phyloP scores from a whole-genome alignment of 2,329 filamentous ascomycete genomes.

The Colletotrichum tanaceti region DNA sequence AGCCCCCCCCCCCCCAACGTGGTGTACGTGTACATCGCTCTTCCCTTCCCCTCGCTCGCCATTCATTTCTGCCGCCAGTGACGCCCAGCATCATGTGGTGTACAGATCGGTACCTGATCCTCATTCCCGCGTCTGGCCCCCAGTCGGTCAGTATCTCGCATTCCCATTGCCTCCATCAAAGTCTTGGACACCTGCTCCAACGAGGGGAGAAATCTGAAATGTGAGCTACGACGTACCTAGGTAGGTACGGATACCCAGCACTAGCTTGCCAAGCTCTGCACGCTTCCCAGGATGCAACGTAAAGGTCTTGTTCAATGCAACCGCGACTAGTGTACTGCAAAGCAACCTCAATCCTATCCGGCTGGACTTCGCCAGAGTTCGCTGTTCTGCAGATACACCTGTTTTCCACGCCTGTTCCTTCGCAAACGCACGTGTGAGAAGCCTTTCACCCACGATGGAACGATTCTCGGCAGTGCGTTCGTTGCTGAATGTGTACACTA shows the following conservation, averaged over 20 bases:
- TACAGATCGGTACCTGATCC: background rate
- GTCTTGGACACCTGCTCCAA: conserved; percentile 11
- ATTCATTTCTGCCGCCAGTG: background rate
- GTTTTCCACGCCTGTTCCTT: conserved; percentile 4
- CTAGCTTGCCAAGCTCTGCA: background rate
- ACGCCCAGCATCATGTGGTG: background rate
- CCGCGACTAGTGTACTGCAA: conserved; percentile 2
- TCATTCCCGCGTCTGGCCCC: conserved; percentile 5
- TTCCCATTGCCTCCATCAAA: conserved; percentile 4
- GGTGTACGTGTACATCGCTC: background rate
- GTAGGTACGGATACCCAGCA: background rate
- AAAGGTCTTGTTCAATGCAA: conserved; percentile 2
- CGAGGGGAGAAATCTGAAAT: conserved; percentile 12
- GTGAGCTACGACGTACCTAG: background rate
- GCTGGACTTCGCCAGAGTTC: background rate
- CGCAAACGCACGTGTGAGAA: conserved; percentile 16
- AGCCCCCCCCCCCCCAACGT: background rate
- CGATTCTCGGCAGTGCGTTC: background rate
- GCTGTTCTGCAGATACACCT: conserved; percentile 9
- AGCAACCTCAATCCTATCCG: conserved; percentile 4
- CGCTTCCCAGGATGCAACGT: conserved; percentile 7
- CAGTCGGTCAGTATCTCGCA: background rate
- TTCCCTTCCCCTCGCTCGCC: conserved; percentile 2
- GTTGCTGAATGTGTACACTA: conserved; percentile 5
- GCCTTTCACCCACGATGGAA: conserved; percentile 5